Evolutionary conservation across 2,329 filamentous ascomycete species (phyloP).

Genomic region (Pseudocercospora vitis): DNA sequence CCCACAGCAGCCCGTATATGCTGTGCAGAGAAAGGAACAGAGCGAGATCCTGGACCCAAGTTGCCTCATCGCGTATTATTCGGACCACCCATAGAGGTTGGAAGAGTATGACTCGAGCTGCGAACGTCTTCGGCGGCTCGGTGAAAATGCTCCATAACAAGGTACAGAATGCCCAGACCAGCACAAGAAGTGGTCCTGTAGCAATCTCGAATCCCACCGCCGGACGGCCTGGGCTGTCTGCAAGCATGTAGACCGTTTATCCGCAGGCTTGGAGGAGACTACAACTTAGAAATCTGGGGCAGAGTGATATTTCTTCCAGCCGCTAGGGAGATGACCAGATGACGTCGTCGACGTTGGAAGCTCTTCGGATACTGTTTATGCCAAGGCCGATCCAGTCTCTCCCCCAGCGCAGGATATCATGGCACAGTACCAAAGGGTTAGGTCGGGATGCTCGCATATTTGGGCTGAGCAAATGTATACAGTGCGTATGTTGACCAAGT

Average conservation of each 20-base stretch:
- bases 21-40: slow-evolving; percentile 29
- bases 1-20: slow-evolving; percentile 26
- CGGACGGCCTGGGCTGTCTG: slow-evolving; percentile 6
- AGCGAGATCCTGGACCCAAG: slow-evolving; percentile 32
- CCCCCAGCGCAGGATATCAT: neutral
- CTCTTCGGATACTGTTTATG: neutral
- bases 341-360: neutral
- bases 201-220: slow-evolving; percentile 1
- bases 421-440: too few relatives aligned
- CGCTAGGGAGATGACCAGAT: neutral
- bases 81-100: slow-evolving; percentile 36
- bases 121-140: slow-evolving; percentile 33
- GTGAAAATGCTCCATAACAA: slow-evolving; percentile 38
- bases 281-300: neutral
- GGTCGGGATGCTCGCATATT: too few relatives aligned
- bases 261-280: neutral
- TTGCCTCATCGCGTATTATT: slow-evolving; percentile 24
- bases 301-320: neutral
- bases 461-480: too few relatives aligned
- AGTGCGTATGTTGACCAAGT: too few relatives aligned
- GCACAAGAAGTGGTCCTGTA: slow-evolving; percentile 23
- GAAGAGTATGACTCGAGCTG: slow-evolving; percentile 32
- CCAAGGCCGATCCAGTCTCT: neutral
- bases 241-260: neutral
- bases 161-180: slow-evolving; percentile 31